These are phyloP conservation scores for Tardiomyces blankii DNA, from an alignment of 1,139 yeast species.

Conservation along the genomic window DNA sequence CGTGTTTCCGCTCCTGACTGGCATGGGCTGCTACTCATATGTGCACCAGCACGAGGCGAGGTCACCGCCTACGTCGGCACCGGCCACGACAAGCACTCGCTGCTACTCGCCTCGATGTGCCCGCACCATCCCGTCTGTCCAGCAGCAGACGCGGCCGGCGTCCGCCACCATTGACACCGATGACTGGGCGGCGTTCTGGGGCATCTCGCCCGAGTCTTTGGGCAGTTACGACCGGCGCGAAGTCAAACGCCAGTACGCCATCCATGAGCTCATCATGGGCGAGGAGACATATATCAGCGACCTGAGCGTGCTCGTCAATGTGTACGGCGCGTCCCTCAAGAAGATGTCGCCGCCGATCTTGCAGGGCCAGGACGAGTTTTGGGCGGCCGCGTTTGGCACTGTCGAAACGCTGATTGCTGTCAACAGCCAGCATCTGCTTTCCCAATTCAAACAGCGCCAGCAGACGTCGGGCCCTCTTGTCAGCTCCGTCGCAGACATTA, in stretches of 20 bases:
- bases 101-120: slow-evolving; percentile 24
- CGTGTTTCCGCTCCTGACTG: slow-evolving; percentile 33
- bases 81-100: slow-evolving; percentile 8
- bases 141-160: slow-evolving; percentile 13
- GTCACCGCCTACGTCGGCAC: background rate
- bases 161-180: slow-evolving; percentile 12
- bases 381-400: slow-evolving; percentile 48
- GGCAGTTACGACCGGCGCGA: slow-evolving; percentile 25
- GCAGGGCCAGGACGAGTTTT: slow-evolving; percentile 42
- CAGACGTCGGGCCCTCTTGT: slow-evolving; percentile 57
- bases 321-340: slow-evolving; percentile 39
- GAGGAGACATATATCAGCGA: slow-evolving; percentile 69
- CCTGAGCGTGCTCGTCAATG: slow-evolving; percentile 53
- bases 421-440: slow-evolving; percentile 45
- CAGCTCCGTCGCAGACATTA: slow-evolving; percentile 51
- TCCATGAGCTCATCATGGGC: slow-evolving; percentile 64
- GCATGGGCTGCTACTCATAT: slow-evolving; percentile 27
- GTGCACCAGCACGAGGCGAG: background rate
- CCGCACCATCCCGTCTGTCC: slow-evolving; percentile 11
- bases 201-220: slow-evolving; percentile 28
- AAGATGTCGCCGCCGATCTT: slow-evolving; percentile 30
- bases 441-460: slow-evolving; percentile 42
- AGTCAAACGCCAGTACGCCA: slow-evolving; percentile 59
- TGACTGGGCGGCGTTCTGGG: slow-evolving; percentile 77
- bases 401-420: slow-evolving; percentile 50